These are phyloP conservation scores for Ilex paraguariensis DNA, from an alignment of 305 asterid species.

Conservation along the genomic window DNA sequence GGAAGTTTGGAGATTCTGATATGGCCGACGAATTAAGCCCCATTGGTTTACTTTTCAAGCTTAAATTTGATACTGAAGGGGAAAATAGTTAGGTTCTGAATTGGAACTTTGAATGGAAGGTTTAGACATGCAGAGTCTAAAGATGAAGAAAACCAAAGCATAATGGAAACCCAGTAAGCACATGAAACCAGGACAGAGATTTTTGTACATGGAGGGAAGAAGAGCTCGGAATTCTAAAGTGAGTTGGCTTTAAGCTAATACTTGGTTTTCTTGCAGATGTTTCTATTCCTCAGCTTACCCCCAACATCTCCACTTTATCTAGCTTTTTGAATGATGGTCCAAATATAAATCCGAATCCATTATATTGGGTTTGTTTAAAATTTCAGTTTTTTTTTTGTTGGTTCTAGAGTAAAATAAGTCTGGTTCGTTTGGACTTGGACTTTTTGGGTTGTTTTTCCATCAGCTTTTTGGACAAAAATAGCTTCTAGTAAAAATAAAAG, in stretches of 20 bases:
- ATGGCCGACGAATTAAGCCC: too few relatives aligned
- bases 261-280: conserved; percentile 31
- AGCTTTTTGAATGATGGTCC: conserved; percentile 57
- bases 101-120: conserved; percentile 6
- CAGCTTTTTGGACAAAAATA: too few relatives aligned
- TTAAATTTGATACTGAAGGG: too few relatives aligned
- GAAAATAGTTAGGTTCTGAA: not conserved
- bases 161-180: conserved; percentile 46
- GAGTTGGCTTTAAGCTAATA: conserved; percentile 48
- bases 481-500: too few relatives aligned
- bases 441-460: too few relatives aligned
- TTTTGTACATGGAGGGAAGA: conserved; percentile 47
- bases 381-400: too few relatives aligned
- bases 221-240: conserved; percentile 64
- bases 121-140: conserved; percentile 22
- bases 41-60: too few relatives aligned
- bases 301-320: conserved; percentile 51
- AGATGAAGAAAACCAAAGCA: conserved; percentile 26
- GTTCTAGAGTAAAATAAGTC: too few relatives aligned
- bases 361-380: too few relatives aligned
- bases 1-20: too few relatives aligned
- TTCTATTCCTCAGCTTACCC: conserved; percentile 4
- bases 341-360: conserved; percentile 33
- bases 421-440: too few relatives aligned
- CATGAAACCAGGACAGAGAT: conserved; percentile 58